These are phyloP conservation scores for Millerozyma acaciae DNA, from an alignment of 805 yeast genomes.

Conservation along the genomic window DNA sequence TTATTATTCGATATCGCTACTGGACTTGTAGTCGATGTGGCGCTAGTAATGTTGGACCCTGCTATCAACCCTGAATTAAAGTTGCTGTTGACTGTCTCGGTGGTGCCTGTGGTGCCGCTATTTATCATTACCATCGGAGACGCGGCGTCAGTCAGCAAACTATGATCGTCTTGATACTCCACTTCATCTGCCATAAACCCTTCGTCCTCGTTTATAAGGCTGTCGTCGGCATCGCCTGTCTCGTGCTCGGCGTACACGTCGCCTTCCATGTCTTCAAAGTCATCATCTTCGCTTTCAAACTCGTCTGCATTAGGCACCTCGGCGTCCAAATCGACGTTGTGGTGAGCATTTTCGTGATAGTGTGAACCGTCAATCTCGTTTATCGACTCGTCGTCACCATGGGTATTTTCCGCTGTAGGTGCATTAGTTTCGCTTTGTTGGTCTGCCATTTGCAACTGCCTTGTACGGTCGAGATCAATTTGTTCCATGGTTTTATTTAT, in stretches of 20 bases:
- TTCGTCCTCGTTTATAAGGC: conserved; percentile 24
- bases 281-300: conserved; percentile 16
- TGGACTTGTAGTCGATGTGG: conserved; percentile 9
- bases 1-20: conserved; percentile 5
- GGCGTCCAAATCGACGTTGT: conserved; percentile 44
- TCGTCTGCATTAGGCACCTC: conserved; percentile 42
- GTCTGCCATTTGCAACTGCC: conserved; percentile 9
- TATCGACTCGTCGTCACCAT: conserved; percentile 7
- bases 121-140: conserved; percentile 14
- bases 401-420: conserved; percentile 23
- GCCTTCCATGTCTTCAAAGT: conserved; percentile 13
- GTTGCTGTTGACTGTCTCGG: conserved; percentile 10
- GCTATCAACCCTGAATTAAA: conserved; percentile 14
- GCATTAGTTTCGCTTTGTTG: conserved; percentile 15
- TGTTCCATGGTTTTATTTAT: conserved; percentile 39
- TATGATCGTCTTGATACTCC: conserved; percentile 41
- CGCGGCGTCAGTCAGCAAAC: conserved; percentile 14
- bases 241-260: conserved; percentile 8
- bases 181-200: conserved; percentile 48
- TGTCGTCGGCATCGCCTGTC: conserved; percentile 11
- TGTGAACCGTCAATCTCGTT: conserved; percentile 7
- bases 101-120: conserved; percentile 13
- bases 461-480: conserved; percentile 22
- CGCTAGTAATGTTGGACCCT: conserved; percentile 19
- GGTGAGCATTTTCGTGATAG: conserved; percentile 4